Evolutionary conservation across 2,329 filamentous ascomycete genomes (phyloP), one percentile per base, ranked within the genome.

Genomic region (Beauveria australis): DNA sequence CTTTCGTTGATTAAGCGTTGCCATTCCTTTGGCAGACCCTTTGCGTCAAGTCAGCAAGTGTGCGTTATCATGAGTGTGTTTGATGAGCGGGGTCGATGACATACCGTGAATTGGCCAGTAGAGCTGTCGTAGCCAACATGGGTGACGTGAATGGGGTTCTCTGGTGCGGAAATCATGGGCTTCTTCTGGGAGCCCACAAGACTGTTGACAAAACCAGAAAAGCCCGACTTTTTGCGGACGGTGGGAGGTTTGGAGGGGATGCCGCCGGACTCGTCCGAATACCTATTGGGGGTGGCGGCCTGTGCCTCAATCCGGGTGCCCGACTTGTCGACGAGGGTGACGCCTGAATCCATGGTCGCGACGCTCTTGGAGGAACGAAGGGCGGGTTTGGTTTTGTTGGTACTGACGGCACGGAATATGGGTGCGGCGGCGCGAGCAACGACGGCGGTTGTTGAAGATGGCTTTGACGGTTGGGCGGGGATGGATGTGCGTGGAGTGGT

Each of bases 1-100:
- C 91, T 96, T 74, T 96, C 92, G 76, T 93, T 91, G 70, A 99
- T 86, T 72, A 97, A 84, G 63, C 91, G 88, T 76, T 97, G 93
- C 94, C 94, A 99, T 82, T 97, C 94, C 75, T 94, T 95, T 19
- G 94, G 94, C 30, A 99, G 82, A 65, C 94, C 94, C 92, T 94
- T 70, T 63, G 44, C n/a, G 26, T 28, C 28, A 30, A 53, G 62
- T 66, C 64, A 68, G 63, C 63, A 64, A 63, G 22, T 26, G 30
- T 19, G 22, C 28, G 49, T 19, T 37, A 33, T 54, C 61, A 63
- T 66, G 63, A 67, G 61, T 53, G 40, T 46, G 61, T 28, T 56
- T 56, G 54, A 49, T 30, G 56, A 53, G 61, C 66, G 63, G 40
- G 44, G 55, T 58, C 46, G 18, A 53, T 62, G 58, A 83, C 87